These are phyloP conservation scores for Stylosanthes scabra DNA, from an alignment of 331 rosid species.

Conservation along the genomic window DNA sequence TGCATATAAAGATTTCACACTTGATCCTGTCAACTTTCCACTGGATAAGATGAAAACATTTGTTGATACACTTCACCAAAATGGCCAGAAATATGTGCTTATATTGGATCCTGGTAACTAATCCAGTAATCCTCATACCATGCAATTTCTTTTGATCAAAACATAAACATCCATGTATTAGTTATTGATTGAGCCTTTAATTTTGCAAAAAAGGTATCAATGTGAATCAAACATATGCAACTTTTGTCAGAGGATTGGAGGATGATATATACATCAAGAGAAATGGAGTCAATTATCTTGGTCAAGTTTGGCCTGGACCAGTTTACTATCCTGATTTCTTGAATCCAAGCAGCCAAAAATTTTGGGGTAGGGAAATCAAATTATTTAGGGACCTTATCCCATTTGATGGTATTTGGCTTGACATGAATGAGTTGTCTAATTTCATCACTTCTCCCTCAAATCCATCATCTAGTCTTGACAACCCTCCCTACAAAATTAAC, in stretches of 20 bases:
- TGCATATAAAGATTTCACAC: constrained; percentile 84
- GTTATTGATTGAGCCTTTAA: constrained; percentile 22
- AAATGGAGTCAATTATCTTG: constrained; percentile 64
- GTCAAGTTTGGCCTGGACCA: constrained; percentile 85
- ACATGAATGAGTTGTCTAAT: constrained; percentile 83
- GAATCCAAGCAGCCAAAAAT: constrained; percentile 55
- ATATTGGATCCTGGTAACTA: constrained; percentile 79
- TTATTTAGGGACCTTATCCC: constrained; percentile 57
- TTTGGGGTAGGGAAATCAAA: constrained; percentile 76
- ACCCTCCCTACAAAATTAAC: constrained; percentile 84
- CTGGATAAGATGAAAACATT: constrained; percentile 61
- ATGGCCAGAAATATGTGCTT: constrained; percentile 78
- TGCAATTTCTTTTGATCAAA: background rate
- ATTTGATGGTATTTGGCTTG: constrained; percentile 88
- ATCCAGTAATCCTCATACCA: constrained; percentile 1
- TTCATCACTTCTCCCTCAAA: constrained; percentile 58
- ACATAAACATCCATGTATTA: background rate
- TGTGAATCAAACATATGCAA: constrained; percentile 59
- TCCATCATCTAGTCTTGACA: constrained; percentile 68
- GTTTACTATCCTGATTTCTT: constrained; percentile 80
- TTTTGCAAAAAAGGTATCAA: constrained; percentile 59
- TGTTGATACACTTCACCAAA: constrained; percentile 64
- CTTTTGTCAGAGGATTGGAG: constrained; percentile 68
- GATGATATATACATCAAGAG: constrained; percentile 73
- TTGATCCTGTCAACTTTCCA: constrained; percentile 88